Percentiles rank a stretch among this genome's conserved stretches.
phyloP scores from a whole-genome alignment of 306 rosid species.

The Leucaena leucocephala region DNA sequence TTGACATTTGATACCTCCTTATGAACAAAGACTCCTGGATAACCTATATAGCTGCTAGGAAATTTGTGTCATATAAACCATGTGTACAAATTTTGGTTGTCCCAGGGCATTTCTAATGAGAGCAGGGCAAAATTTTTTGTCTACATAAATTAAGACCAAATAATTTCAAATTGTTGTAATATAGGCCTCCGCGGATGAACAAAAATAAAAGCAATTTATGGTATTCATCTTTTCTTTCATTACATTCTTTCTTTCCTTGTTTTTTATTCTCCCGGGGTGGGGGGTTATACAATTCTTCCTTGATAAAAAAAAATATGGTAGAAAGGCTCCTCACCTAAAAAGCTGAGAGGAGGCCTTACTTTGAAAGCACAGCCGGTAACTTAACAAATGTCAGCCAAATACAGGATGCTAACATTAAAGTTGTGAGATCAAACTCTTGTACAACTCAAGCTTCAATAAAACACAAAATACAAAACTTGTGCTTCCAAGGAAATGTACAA shows the following conservation, averaged over 20 bases:
- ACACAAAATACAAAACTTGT: neutral
- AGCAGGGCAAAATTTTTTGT: neutral
- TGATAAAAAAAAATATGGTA: neutral
- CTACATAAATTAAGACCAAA: neutral
- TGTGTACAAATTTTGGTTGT: neutral
- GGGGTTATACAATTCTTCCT: no score
- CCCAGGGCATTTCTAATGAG: neutral
- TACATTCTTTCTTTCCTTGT: no score
- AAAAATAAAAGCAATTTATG: neutral
- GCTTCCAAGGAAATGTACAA: neutral
- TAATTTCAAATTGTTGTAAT: neutral
- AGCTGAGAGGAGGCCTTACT: neutral
- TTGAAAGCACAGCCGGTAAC: neutral
- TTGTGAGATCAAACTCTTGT: neutral
- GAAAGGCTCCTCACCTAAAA: neutral
- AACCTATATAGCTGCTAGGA: neutral
- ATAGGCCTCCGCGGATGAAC: neutral
- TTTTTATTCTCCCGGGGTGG: no score
- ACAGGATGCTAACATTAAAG: neutral
- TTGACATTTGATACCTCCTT: conserved; percentile 48
- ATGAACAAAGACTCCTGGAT: neutral
- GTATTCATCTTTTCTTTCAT: neutral
- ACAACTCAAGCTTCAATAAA: neutral
- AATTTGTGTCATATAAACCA: neutral
- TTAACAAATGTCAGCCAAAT: neutral